These are phyloP conservation scores for Candida orba DNA, from an alignment of 805 yeast species.

Conservation along the genomic window DNA sequence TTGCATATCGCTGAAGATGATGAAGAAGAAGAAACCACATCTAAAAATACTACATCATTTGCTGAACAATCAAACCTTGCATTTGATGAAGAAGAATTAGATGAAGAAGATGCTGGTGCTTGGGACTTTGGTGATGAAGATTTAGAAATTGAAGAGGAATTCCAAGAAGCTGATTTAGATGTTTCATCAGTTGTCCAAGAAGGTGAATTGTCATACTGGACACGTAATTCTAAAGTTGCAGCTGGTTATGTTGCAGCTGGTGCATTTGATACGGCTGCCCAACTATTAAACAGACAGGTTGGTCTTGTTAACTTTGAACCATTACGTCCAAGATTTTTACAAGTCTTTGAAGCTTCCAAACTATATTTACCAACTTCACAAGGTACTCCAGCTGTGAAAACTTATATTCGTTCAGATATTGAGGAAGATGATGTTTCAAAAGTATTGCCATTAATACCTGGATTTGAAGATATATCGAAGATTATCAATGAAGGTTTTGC, in stretches of 20 bases:
- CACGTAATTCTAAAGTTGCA: slow-evolving; percentile 80
- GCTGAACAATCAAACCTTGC: slow-evolving; percentile 27
- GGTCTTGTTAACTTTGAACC: slow-evolving; percentile 89
- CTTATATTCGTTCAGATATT: slow-evolving; percentile 56
- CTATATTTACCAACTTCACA: slow-evolving; percentile 61
- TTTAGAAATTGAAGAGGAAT: slow-evolving; percentile 60
- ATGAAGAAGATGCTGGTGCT: slow-evolving; percentile 45
- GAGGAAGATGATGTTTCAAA: slow-evolving; percentile 45
- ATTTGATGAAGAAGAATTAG: slow-evolving; percentile 37
- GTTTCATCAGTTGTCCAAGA: slow-evolving; percentile 24
- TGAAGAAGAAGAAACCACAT: slow-evolving; percentile 19
- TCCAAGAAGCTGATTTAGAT: slow-evolving; percentile 39
- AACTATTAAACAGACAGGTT: slow-evolving; percentile 79
- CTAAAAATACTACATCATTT: slow-evolving; percentile 19
- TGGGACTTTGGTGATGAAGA: slow-evolving; percentile 83
- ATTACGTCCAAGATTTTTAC: slow-evolving; percentile 71
- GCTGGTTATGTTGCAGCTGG: slow-evolving; percentile 96
- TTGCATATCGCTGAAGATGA: slow-evolving; percentile 42
- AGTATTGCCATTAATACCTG: slow-evolving; percentile 66
- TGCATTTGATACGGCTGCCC: slow-evolving; percentile 92
- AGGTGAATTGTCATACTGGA: slow-evolving; percentile 70
- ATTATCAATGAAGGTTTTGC: slow-evolving; percentile 67
- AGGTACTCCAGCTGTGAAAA: slow-evolving; percentile 63
- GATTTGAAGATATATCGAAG: slow-evolving; percentile 56
- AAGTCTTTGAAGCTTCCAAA: slow-evolving; percentile 76